Evolutionary conservation across 2,329 filamentous ascomycete species (phyloP), one percentile per base, ranked within the genome.

Genomic region (Calonectria leucothoes): DNA sequence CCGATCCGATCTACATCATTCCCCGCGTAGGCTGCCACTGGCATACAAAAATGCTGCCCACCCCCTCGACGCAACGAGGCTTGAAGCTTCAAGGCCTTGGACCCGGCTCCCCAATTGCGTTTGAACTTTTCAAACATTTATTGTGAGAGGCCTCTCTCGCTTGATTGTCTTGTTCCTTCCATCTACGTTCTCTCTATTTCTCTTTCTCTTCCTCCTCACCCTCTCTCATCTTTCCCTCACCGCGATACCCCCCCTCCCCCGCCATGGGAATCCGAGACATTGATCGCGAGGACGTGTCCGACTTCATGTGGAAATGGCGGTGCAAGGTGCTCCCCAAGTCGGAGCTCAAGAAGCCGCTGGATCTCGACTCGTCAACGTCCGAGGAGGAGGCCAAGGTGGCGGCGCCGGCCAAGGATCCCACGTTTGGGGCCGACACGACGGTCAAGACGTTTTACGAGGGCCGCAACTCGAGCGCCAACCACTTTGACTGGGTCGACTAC

Each of bases 391-490:
- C 51, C 42, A 74, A 71, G 57, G 55, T 25, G 15, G 25, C 37
- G 49, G n/a, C 23, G 23, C 71, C 74, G 4, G 63, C 72, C 66
- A 82, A 79, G 52, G 78, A 81, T 49, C 74, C 82, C 3, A 74
- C 71, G 3, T 81, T 83, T 31, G 83, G 82, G 20, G 71, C 75
- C 27, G 80, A 84, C 12, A 72, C 79, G 25, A 75, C 75, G 59
- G 79, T 85, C 74, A 86, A 86, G 79, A 85, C 82, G 3, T 75
- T 86, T 14, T 88, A 86, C 77, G 85, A 87, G 71, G 82, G 83
- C 10, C 79, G 77, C 39, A 77, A 80, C 42, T 81, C 79, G 10
- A 67, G 66, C 12, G 65, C 72, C 1, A 17, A 45, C 14, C 35
- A 74, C 49, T 85, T 79, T 69, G 80, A 85, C 66, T 87, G 85